Evolutionary conservation across 306 rosid species (phyloP), one percentile per base, ranked within the genome.

Genomic region (Sicyos edulis): DNA sequence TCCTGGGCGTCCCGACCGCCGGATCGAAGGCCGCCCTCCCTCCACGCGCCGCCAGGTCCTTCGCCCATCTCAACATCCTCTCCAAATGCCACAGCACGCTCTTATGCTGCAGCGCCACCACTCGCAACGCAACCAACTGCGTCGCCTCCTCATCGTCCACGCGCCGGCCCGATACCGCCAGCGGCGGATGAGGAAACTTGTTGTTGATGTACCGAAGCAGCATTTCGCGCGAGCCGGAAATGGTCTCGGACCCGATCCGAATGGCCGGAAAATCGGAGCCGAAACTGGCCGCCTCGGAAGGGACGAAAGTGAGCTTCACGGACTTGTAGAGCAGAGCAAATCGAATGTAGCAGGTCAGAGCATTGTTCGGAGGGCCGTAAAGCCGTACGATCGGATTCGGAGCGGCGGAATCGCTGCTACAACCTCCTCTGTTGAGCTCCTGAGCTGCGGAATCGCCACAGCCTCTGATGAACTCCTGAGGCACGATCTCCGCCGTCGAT

Each of bases 61-160:
- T 90, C 64, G 78, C 83, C 97, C 97, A 91, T 77, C 88, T 82
- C 83, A 89, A 65, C 78, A 87, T 19, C 81, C 96, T 83, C 84
- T 83, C 88, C 79, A 85, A 75, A 56, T 91, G 97, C 91, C 96
- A 86, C 73, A 70, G 2, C 72, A 91, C 61, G 75, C 90, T 87
- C 83, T 63, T 80, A 17, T 91, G 97, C 75, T 91, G 97, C 83
- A 89, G 45, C 80, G 77, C 71, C 70, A 86, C 75, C 56, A 79
- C 16, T 24, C 70, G 80, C 81, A 81, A 85, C 80, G 86, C 80
- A 64, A 20, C 66, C 79, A 75, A 65, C 85, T 91, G 80, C 84
- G 74, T 52, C 81, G 76, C 71, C 24, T 78, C 84, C 3, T 81
- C 89, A 12, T 56, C 85, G 2, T 70, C 75, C 5, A 37, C 68